Evolutionary conservation across 106 monocot genomes (phyloP), one percentile per base, ranked within the genome.

Genomic region (Alisma plantagoaquatica): DNA sequence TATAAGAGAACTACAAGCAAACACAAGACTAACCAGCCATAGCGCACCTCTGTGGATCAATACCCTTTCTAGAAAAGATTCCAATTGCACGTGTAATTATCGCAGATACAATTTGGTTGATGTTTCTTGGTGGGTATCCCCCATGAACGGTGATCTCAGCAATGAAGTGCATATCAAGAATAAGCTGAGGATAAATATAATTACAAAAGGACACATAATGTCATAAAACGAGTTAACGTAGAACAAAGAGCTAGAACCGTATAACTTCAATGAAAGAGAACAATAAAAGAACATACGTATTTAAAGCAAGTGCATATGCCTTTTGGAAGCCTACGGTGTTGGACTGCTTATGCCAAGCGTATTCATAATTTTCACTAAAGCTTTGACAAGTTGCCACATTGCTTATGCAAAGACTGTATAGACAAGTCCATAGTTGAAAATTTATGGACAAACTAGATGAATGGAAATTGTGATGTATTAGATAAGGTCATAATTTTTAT

Each of bases 91-190:
- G 69, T 3, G 77, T 70, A 44, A 98, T 98, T 23, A 98, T 74
- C 16, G 72, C 81, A 14, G 81, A 79, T 20, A 90, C 96, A 43
- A 56, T 82, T 49, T 82, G 89, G 21, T 90, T 84, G 25, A 90
- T 66, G 33, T 67, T 73, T 74, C 78, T 89, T 15, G 81, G 82
- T 20, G 89, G 65, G 55, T 79, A 90, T 58, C 89, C 73, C 5
- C 84, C 89, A 67, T 73, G 76, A 10, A 79, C 85, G 1, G 85
- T 77, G 25, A 98, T 90, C 66, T 98, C 96, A 43, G 85, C 77
- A 11, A 98, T 69, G 53, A 98, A 98, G 68, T 72, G 81, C 89
- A 98, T 90, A 33, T 98, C 96, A 41, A 98, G 81, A 49, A 98
- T 76, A 49, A 98, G 55, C 96, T 98, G 77, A 33, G 0, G 51